A percentile compares a stretch with the other conserved stretches of the same genome.
Conservation (phyloP, 2,329 filamentous ascomycete species). For the Colletotrichum sp. region DNA sequence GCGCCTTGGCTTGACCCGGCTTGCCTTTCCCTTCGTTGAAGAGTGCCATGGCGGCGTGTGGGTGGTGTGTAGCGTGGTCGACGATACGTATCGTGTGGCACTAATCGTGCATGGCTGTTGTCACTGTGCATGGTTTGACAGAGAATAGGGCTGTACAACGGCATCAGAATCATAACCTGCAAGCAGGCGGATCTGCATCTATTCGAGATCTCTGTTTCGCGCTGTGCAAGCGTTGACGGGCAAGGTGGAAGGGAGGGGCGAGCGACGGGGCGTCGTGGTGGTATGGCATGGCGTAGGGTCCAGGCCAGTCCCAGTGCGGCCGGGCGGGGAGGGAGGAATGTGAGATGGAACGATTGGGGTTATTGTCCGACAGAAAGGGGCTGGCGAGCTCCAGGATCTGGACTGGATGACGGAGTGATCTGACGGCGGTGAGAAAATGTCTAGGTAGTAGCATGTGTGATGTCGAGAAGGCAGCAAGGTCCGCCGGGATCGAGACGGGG, state of each 20-base stretch:
- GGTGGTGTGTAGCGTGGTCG: neutral
- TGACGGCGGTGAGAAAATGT: neutral
- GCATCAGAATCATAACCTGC: constrained; percentile 19
- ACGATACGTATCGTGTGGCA: neutral
- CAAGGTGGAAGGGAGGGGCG: neutral
- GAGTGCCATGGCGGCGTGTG: neutral
- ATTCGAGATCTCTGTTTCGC: constrained; percentile 28
- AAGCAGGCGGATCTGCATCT: constrained; percentile 27
- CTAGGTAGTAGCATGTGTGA: neutral
- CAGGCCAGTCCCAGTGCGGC: neutral
- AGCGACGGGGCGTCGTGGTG: neutral
- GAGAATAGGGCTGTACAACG: constrained; percentile 11
- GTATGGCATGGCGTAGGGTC: neutral
- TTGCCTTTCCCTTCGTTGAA: neutral
- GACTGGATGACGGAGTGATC: neutral
- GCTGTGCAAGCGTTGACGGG: neutral
- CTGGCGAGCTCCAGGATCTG: neutral
- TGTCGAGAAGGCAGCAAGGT: neutral
- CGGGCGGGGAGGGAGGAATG: neutral
- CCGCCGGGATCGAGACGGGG: neutral
- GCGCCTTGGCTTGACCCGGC: neutral
- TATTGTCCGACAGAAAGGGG: neutral
- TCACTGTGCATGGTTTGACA: constrained; percentile 17
- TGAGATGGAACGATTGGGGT: neutral
- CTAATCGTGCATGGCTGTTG: constrained; percentile 12